Evolutionary conservation across 2,329 filamentous ascomycete species (phyloP).

Genomic region (Aspergillus sp.): DNA sequence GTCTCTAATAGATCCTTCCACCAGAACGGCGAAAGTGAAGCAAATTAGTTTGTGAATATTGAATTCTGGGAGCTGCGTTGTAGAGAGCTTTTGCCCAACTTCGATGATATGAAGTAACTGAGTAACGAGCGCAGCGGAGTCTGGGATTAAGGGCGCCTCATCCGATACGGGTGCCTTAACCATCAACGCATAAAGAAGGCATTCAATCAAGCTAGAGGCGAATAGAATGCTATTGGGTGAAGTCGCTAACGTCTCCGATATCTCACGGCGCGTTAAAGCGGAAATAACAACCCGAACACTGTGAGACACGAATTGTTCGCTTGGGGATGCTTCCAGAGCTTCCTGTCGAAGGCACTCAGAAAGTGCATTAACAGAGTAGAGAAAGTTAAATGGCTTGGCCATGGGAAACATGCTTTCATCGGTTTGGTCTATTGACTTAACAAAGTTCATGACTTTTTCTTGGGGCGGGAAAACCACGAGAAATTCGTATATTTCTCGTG

Average conservation of each 20-base stretch:
- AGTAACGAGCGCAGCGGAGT: slow-evolving; percentile 37
- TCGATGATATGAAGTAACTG: slow-evolving; percentile 39
- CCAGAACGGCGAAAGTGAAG: slow-evolving; percentile 47
- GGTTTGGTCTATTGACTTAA: slow-evolving; percentile 56
- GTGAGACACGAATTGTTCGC: slow-evolving; percentile 40
- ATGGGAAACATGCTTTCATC: slow-evolving; percentile 66
- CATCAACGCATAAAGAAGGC: slow-evolving; percentile 56
- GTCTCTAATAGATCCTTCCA: slow-evolving; percentile 51
- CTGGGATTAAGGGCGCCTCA: slow-evolving; percentile 31
- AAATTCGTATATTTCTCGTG: slow-evolving; percentile 71
- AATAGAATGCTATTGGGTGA: slow-evolving; percentile 52
- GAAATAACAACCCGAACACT: slow-evolving; percentile 57
- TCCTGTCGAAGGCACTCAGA: slow-evolving; percentile 58
- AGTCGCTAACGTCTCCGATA: slow-evolving; percentile 49
- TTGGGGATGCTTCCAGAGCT: slow-evolving; percentile 37
- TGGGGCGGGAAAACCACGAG: slow-evolving; percentile 69
- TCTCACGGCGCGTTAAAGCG: slow-evolving; percentile 59
- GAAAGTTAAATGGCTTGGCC: slow-evolving; percentile 67
- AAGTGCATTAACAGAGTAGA: slow-evolving; percentile 71
- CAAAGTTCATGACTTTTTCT: slow-evolving; percentile 58
- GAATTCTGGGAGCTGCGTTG: slow-evolving; percentile 15
- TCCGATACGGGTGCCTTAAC: slow-evolving; percentile 42
- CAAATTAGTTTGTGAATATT: slow-evolving; percentile 40
- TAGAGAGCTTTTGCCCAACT: slow-evolving; percentile 20
- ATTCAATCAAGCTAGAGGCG: slow-evolving; percentile 57